Percentiles rank a stretch among this genome's conserved stretches.
Conservation (phyloP, 257 asterid genomes). For the Buddleja alternifolia region DNA sequence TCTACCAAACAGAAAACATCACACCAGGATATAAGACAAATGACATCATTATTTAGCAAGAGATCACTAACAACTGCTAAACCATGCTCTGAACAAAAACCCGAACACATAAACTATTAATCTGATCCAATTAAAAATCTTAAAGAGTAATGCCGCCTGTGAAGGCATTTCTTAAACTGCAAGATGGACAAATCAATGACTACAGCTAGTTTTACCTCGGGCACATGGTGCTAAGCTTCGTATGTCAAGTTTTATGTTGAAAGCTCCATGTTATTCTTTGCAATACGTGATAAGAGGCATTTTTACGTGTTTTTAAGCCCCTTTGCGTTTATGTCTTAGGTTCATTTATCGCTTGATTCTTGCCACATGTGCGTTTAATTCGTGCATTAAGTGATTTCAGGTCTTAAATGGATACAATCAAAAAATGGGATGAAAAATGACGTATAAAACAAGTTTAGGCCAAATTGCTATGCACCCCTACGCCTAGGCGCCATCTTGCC, state of each 20-base stretch:
- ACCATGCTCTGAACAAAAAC: no score
- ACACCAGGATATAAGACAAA: not conserved
- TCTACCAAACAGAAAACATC: not conserved
- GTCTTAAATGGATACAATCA: no score
- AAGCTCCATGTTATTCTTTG: constrained; percentile 64
- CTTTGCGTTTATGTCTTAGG: no score
- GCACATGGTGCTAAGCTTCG: constrained; percentile 71
- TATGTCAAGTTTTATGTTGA: constrained; percentile 52
- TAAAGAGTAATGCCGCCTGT: not conserved
- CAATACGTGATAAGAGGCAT: no score
- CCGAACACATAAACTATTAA: not conserved
- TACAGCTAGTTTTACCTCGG: constrained; percentile 45
- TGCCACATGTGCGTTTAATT: no score
- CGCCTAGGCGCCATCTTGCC: no score
- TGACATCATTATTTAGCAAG: not conserved
- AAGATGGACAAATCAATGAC: not conserved
- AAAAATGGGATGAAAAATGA: no score
- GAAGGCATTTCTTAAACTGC: not conserved
- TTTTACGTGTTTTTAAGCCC: no score
- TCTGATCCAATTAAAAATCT: not conserved
- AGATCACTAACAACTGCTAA: not conserved
- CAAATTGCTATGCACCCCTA: no score
- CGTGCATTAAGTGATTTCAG: no score
- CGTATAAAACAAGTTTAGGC: no score
- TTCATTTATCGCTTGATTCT: no score